Evolutionary conservation across 164 flowering plant species (phyloP), one percentile per base, ranked within the genome.

Genomic region (Stephania japonica): DNA sequence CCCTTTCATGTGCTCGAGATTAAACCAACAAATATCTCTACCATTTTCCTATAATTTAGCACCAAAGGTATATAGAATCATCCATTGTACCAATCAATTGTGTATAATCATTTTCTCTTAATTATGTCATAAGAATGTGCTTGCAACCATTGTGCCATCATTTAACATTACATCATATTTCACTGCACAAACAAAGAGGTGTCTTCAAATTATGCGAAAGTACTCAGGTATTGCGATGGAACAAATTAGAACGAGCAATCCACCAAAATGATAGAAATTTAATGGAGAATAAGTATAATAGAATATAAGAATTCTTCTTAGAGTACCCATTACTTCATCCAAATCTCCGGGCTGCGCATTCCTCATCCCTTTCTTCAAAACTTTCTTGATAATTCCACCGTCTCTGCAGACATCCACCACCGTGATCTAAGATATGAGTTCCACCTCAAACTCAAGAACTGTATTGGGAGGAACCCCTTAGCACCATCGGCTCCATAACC

Each of bases 321-420:
- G 67, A 47, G 41, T 87, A 89, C 93, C 93, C 27, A 79, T 80
- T 75, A 91, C 92, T 85, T 91, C 92, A 83, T 91, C 97, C 64
- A 88, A 76, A 71, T 87, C 91, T 65, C 87, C 74, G 2, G 97
- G 93, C 47, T 71, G 78, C 63, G 77, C 87, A 61, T 76, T 73
- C 49, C 69, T 82, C 67, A 78, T 75, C 56, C 90, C 92, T 77
- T 77, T 82, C 79, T 41, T 76, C 78, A 91, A 26, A 41, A 87
- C 77, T 78, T 81, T 88, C 86, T 91, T 91, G 62, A 91, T 73
- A 67, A 91, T 80, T 47, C 97, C 92, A 72, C 91, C 91, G 78
- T 88, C 97, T 78, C 79, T 91, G 78, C 85, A 82, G 8, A 91
- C 56, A 77, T 89, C 93, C 75, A 86, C 78, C 23, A 91, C 88